Evolutionary conservation across 1,284 basidiomycete species (phyloP), one percentile per base, ranked within the genome.

Genomic region (Leccinum fallax): DNA sequence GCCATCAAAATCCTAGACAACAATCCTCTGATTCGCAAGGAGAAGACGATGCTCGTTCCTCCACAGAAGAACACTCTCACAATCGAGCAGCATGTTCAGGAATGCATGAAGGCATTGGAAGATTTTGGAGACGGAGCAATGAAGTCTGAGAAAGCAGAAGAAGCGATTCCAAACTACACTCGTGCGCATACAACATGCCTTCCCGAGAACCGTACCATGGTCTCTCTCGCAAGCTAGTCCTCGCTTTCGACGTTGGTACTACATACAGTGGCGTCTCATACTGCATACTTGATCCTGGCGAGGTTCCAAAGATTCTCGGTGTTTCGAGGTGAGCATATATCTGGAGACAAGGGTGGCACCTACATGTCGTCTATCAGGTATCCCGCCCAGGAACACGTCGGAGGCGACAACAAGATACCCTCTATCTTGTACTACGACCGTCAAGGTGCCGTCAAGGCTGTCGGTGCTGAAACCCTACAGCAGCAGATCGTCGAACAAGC

Each of bases 1-100:
- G 90, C 91, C 7, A 84, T 92, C 69, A 93, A 93, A 75, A 84
- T 91, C 21, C 81, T 93, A 49, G 88, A 91, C 76, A 93, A 93
- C 78, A 83, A 80, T 57, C 88, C 90, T 73, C 80, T 92, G 61
- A 84, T 84, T 63, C 82, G 86, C 65, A 83, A 88, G 68, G 82
- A 87, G 66, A 90, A 91, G 74, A 32, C 30, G 30, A 80, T 84
- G 65, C 78, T 81, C 34, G 86, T 85, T 15, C 89, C 87, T 21
- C 76, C 87, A 2, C 87, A 90, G 80, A 85, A 87, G 74, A 84
- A 85, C 68, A 84, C 15, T 16, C 36, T 38, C 36, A 15, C 36
- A 38, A 38, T 38, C 7, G 36, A 16, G 36, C 36, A 38, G 36
- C 36, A 38, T 38, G 15, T 38, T 38, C 36, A 38, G 36, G 15